phyloP scores from a whole-genome alignment of 2,329 filamentous ascomycete species.

The Aphanoascus verrucosus region DNA sequence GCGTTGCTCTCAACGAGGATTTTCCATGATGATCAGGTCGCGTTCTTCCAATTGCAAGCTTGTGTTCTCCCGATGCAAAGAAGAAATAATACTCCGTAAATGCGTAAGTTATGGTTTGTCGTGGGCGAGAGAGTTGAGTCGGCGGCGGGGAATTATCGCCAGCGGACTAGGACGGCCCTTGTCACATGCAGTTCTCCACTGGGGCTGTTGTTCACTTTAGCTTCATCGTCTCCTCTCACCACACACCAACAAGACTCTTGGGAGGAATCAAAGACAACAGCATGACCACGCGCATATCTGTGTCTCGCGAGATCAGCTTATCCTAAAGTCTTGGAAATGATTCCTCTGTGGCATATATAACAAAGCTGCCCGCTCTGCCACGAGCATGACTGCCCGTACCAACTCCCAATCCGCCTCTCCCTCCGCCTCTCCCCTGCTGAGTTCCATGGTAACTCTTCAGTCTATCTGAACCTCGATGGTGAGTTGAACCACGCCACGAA shows the following conservation, averaged over 20 bases:
- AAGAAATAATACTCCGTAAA: too few species aligned
- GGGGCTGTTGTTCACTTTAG: too few species aligned
- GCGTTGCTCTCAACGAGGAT: background rate
- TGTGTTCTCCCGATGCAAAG: background rate
- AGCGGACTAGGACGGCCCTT: background rate
- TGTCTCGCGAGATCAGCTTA: background rate
- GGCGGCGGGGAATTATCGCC: background rate
- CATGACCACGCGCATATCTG: background rate
- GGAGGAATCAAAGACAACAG: background rate
- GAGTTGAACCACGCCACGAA: background rate
- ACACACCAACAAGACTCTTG: background rate
- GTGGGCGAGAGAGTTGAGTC: background rate
- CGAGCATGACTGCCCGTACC: background rate
- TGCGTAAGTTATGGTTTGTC: background rate
- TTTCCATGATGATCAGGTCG: background rate
- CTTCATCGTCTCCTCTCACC: background rate
- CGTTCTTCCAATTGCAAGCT: constrained; percentile 1
- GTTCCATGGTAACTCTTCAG: too few species aligned
- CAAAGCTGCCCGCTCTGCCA: background rate
- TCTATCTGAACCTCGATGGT: background rate
- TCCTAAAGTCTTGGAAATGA: background rate
- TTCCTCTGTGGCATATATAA: background rate
- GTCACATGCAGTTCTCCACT: background rate
- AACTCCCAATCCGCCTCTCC: background rate
- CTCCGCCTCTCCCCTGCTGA: too few species aligned